phyloP scores from a whole-genome alignment of 208 protist species.

The Trypanosoma rangeli region DNA sequence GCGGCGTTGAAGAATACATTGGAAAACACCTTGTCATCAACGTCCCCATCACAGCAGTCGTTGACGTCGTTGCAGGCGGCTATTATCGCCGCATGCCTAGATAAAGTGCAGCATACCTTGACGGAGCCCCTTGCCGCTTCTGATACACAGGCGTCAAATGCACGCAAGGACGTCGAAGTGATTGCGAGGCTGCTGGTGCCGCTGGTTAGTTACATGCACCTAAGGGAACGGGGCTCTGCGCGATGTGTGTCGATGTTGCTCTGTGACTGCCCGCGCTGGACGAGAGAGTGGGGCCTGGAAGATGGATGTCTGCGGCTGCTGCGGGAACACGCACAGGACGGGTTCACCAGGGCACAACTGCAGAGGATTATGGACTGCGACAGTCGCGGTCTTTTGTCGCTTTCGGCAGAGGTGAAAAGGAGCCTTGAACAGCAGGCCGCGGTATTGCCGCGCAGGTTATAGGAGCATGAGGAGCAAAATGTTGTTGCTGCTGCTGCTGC shows the following conservation, averaged over 20 bases:
- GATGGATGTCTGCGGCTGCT: constrained; percentile 29
- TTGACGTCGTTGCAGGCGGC: constrained; percentile 18
- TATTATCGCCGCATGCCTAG: constrained; percentile 9
- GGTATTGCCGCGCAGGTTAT: constrained; percentile 22
- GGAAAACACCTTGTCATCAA: not conserved
- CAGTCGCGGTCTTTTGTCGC: not conserved
- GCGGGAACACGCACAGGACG: constrained; percentile 31
- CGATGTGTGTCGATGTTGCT: constrained; percentile 38
- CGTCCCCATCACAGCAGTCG: constrained; percentile 1
- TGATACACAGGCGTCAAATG: not conserved
- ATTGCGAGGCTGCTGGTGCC: constrained; percentile 21
- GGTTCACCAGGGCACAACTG: constrained; percentile 44
- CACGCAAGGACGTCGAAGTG: constrained; percentile 7
- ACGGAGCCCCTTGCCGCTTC: not conserved
- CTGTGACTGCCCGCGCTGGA: constrained; percentile 31
- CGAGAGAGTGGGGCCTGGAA: constrained; percentile 22
- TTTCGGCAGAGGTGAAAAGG: constrained; percentile 23
- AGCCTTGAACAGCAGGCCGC: constrained; percentile 12
- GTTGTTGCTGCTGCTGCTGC: not conserved
- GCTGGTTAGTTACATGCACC: constrained; percentile 1
- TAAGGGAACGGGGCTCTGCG: constrained; percentile 27
- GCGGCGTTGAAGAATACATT: constrained; percentile 17
- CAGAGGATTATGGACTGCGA: constrained; percentile 16
- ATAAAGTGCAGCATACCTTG: constrained; percentile 8
- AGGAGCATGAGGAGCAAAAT: not conserved